Conservation (phyloP, 805 yeast species). For the Saturnispora galanensis region DNA sequence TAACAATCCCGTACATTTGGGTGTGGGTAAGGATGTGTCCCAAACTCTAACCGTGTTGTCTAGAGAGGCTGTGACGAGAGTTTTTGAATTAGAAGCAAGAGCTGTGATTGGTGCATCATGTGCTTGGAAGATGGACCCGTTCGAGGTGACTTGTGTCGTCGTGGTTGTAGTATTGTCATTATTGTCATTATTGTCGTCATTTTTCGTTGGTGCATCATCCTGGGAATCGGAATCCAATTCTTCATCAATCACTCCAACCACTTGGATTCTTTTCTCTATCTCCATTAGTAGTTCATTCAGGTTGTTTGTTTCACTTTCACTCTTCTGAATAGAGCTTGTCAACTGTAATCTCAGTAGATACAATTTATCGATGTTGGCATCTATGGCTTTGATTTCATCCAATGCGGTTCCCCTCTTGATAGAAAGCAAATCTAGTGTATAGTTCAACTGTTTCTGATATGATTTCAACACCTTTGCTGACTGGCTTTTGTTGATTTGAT, state of each 20-base stretch:
- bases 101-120: constrained; percentile 46
- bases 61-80: constrained; percentile 64
- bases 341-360: constrained; percentile 42
- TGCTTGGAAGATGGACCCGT: constrained; percentile 45
- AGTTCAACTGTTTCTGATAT: constrained; percentile 25
- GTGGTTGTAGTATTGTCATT: constrained; percentile 1
- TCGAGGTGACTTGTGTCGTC: constrained; percentile 31
- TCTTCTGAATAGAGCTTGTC: constrained; percentile 47
- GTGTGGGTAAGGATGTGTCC: constrained; percentile 45
- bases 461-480: constrained; percentile 20
- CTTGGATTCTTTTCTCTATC: constrained; percentile 34
- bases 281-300: constrained; percentile 40
- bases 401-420: constrained; percentile 57
- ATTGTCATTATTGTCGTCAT: constrained; percentile 10
- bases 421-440: constrained; percentile 44
- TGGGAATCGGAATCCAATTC: constrained; percentile 45
- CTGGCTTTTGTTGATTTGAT: constrained; percentile 33
- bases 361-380: constrained; percentile 42
- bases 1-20: constrained; percentile 39
- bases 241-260: constrained; percentile 31
- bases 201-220: constrained; percentile 25
- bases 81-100: constrained; percentile 67
- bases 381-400: constrained; percentile 56
- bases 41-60: constrained; percentile 77
- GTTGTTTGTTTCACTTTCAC: constrained; percentile 52